Percentiles rank a stretch among this genome's conserved stretches.
phyloP scores from a whole-genome alignment of 352 stramenopile genomes.

The Plasmopara viticola region DNA sequence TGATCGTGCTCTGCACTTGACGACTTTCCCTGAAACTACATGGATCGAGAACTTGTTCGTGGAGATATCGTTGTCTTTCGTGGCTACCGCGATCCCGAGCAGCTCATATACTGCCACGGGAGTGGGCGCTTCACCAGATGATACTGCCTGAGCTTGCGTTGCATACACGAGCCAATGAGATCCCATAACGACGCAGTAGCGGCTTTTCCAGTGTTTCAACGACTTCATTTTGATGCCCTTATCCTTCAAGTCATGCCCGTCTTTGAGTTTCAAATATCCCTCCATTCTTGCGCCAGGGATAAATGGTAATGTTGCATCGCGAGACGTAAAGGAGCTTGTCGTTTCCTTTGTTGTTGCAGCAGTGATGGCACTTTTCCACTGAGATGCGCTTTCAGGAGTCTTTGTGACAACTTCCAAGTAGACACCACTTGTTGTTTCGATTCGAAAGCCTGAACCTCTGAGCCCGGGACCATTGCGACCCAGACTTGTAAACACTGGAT shows the following conservation, averaged over 20 bases:
- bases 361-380: slow-evolving; percentile 30
- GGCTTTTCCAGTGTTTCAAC: slow-evolving; percentile 38
- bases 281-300: slow-evolving; percentile 62
- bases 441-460: slow-evolving; percentile 39
- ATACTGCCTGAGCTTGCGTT: slow-evolving; percentile 46
- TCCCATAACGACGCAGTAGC: slow-evolving; percentile 68
- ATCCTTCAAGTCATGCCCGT: slow-evolving; percentile 11
- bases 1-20: slow-evolving; percentile 53
- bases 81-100: slow-evolving; percentile 20
- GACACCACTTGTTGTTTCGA: slow-evolving; percentile 52
- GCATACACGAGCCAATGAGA: slow-evolving; percentile 70
- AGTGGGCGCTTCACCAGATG: slow-evolving; percentile 13
- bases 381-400: slow-evolving; percentile 26
- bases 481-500: slow-evolving; percentile 28
- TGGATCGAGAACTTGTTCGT: slow-evolving; percentile 21
- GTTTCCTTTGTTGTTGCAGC: slow-evolving; percentile 22
- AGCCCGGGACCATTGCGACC: slow-evolving; percentile 8
- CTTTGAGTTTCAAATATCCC: slow-evolving; percentile 54
- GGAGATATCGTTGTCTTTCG: slow-evolving; percentile 12
- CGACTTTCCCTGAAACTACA: slow-evolving; percentile 20
- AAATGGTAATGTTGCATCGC: slow-evolving; percentile 50
- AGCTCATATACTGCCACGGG: slow-evolving; percentile 57
- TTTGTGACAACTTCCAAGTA: slow-evolving; percentile 50
- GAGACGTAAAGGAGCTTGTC: slow-evolving; percentile 13
- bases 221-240: slow-evolving; percentile 27